A percentile compares a stretch with the other conserved stretches of the same genome.
Conservation (phyloP, 768 basidiomycete species). For the Paxillus involutus region DNA sequence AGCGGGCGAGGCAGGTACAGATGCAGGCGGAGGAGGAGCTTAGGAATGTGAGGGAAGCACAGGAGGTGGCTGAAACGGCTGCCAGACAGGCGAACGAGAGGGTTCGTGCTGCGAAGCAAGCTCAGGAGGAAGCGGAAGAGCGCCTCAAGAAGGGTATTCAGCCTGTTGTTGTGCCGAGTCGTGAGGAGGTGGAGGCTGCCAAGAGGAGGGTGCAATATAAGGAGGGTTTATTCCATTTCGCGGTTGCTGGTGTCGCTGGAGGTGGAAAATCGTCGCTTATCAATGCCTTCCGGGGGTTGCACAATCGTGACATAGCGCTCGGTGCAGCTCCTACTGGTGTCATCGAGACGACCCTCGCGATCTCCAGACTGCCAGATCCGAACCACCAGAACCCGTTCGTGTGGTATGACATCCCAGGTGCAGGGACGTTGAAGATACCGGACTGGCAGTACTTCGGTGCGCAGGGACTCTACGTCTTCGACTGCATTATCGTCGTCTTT, state of each 20-base stretch:
- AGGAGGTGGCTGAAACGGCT: constrained; percentile 13
- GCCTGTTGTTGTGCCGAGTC: constrained; percentile 16
- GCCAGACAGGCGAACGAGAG: constrained; percentile 17
- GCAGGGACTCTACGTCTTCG: constrained; percentile 25
- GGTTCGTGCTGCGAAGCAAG: constrained; percentile 11
- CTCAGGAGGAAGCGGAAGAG: constrained; percentile 17
- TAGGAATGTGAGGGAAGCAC: constrained; percentile 13
- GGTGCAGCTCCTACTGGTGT: constrained; percentile 19
- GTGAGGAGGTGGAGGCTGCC: constrained; percentile 2
- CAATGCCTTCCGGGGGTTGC: constrained; percentile 35
- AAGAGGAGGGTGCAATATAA: constrained; percentile 22
- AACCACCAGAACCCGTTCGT: constrained; percentile 14
- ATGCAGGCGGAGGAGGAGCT: constrained; percentile 15
- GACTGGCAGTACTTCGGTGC: constrained; percentile 25
- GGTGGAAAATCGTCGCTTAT: constrained; percentile 39
- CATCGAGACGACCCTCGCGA: constrained; percentile 16
- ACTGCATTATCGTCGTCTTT: constrained; percentile 21
- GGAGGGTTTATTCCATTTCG: constrained; percentile 34
- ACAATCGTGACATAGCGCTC: constrained; percentile 11
- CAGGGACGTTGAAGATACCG: constrained; percentile 15
- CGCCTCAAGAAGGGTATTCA: constrained; percentile 23
- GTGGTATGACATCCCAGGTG: constrained; percentile 25
- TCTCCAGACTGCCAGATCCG: constrained; percentile 14
- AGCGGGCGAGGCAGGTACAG: no score
- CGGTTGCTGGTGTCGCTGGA: constrained; percentile 33